Evolutionary conservation across 2,329 filamentous ascomycete species (phyloP), one percentile per base, ranked within the genome.

Genomic region (Chalaropsis thielavioides): DNA sequence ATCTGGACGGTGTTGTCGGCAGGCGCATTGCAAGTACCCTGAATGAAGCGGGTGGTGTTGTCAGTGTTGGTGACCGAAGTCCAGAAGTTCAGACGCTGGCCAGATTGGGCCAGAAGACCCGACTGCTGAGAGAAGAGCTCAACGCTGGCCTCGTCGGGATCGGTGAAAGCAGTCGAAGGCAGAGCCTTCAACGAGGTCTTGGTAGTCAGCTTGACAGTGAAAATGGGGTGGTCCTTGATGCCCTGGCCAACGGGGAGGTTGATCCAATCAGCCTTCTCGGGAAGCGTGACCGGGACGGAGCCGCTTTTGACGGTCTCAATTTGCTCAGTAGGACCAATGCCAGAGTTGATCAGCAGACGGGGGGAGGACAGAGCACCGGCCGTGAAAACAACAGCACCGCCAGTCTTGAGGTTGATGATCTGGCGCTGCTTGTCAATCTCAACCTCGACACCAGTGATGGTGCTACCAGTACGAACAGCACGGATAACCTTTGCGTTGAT

Each of bases 361-460:
- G 85, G 78, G 1, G 85, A 84, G 17, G 85, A 85, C 67, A 90
- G 87, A 0, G 86, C 87, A 17, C 80, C 81, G 43, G 75, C 73
- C 3, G 78, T 70, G 24, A 84, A 84, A 65, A 89, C 74, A 8
- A 82, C 83, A 68, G 89, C 78, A 6, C 79, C 80, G 5, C 85
- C 83, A 24, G 76, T 77, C 68, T 65, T 65, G 22, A 65, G 24
- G 60, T 65, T 65, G 22, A 65, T 65, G 60, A 65, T 65, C 38
- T 81, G 80, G 17, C 85, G 84, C n/a, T 61, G 46, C 31, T 76
- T 72, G 64, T 76, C 76, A 59, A 80, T 77, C 70, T 84, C 80
- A 13, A 88, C 79, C 70, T 89, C 82, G n/a, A 89, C 79, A 66
- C 86, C 86, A 1, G 83, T 87, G 66, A 85, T 78, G 65, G 80